These are phyloP conservation scores for Kalmusia sp. DNA, from an alignment of 2,329 filamentous ascomycete species.

Conservation along the genomic window DNA sequence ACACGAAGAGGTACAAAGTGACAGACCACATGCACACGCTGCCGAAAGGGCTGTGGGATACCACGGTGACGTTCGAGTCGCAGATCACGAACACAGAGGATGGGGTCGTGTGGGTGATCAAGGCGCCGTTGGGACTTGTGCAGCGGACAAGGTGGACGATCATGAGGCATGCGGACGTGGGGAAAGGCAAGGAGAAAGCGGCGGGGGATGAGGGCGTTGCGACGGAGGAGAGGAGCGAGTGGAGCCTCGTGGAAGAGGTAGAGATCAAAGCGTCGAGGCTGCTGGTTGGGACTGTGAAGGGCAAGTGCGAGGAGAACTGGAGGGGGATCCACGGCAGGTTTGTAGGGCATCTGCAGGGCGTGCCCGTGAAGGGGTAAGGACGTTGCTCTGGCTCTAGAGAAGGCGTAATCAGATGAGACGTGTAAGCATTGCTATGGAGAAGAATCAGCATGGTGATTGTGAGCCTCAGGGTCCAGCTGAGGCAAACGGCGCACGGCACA, in stretches of 20 bases:
- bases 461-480: neutral
- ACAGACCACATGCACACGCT: conserved; percentile 47
- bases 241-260: conserved; percentile 45
- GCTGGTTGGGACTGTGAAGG: conserved; percentile 43
- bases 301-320: conserved; percentile 47
- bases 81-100: conserved; percentile 43
- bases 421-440: too few relatives aligned
- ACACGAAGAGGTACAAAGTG: conserved; percentile 45
- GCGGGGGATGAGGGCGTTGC: conserved; percentile 10
- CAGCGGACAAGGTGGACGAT: conserved; percentile 43
- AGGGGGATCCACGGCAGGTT: conserved; percentile 40
- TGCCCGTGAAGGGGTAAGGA: conserved; percentile 12
- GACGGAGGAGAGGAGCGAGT: conserved; percentile 28
- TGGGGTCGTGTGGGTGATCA: conserved; percentile 43
- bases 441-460: neutral
- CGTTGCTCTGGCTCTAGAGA: too few relatives aligned
- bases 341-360: conserved; percentile 30
- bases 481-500: neutral
- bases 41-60: conserved; percentile 44
- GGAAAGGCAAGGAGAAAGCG: conserved; percentile 17
- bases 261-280: conserved; percentile 43
- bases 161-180: conserved; percentile 26
- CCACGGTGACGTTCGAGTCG: conserved; percentile 42
- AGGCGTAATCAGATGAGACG: too few relatives aligned
- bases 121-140: conserved; percentile 42